A percentile compares a stretch with the other conserved stretches of the same genome.
These are phyloP conservation scores for Fusarium dimerum DNA, from an alignment of 2,329 filamentous ascomycete species.

Conservation along the genomic window DNA sequence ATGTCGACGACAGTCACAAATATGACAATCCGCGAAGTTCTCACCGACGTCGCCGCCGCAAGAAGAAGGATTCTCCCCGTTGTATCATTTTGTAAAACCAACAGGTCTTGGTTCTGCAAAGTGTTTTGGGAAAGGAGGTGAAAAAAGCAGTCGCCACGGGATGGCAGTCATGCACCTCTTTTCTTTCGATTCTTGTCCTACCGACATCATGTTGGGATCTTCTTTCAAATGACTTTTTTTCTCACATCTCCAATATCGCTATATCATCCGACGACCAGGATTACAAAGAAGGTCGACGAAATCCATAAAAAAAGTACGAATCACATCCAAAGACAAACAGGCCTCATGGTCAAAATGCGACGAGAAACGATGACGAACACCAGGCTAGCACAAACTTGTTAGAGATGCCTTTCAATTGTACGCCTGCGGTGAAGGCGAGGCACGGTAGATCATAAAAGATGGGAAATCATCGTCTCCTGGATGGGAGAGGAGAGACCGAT, in stretches of 20 bases:
- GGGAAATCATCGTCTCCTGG: neutral
- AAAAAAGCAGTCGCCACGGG: constrained; percentile 14
- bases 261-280: neutral
- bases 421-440: neutral
- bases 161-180: constrained; percentile 13
- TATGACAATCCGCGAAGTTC: constrained; percentile 35
- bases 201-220: constrained; percentile 1
- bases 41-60: constrained; percentile 32
- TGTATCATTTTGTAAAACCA: constrained; percentile 45
- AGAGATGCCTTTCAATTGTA: neutral
- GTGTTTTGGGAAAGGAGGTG: neutral
- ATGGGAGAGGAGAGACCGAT: neutral
- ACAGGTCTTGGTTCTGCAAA: neutral
- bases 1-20: constrained; percentile 44
- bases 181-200: constrained; percentile 5
- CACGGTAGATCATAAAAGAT: neutral
- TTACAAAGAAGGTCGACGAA: no score
- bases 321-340: neutral
- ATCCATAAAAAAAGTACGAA: neutral
- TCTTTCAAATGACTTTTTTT: neutral
- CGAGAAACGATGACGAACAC: neutral
- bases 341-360: neutral
- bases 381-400: neutral
- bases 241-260: neutral
- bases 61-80: constrained; percentile 38